Evolutionary conservation across 1,139 yeast genomes (phyloP), one percentile per base, ranked within the genome.

Genomic region (Taphrina wiesneri): DNA sequence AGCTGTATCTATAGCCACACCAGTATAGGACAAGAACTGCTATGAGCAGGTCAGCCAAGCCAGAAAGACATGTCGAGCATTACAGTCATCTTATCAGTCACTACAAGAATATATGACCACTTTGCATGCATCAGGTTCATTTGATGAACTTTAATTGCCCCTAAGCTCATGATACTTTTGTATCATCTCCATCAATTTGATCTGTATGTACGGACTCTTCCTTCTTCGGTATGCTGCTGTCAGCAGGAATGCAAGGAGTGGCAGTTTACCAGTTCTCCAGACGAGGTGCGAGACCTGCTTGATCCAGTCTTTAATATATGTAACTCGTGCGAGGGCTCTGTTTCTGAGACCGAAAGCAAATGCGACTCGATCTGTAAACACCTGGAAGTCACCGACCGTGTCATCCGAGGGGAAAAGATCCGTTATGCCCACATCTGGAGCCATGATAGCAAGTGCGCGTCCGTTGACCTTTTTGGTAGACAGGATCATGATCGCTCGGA

Each of bases 361-460:
- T 11, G 49, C 49, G 9, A 54, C 59, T 5, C 64, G 64, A n/a
- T 60, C 57, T 28, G 52, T 60, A 23, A 60, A 60, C 17, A 53
- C 57, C 41, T 49, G 39, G 28, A 60, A 51, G 43, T 60, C 64
- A 21, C 64, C 64, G 28, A 54, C 46, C 23, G 49, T 28, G 19
- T 49, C 57, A 6, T 60, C 57, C 15, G 56, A 39, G 15, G 57
- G 57, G 30, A 60, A 60, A 3, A 60, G 39, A 26, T 60, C 64
- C 6, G 41, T 43, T 9, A 60, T 32, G 17, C 64, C 57, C 11
- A 49, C 51, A 21, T 52, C 46, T 5, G 52, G 54, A 6, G 45
- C 56, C 64, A 60, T 60, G 51, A 60, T 60, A 15, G 57, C 32
- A 30, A 60, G 49, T 17, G 64, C 64, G 7, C 64, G 49, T 3